A percentile compares a stretch with the other conserved stretches of the same genome.
phyloP scores from a whole-genome alignment of 75 land plant species.

The Cupressus sempervirens region DNA sequence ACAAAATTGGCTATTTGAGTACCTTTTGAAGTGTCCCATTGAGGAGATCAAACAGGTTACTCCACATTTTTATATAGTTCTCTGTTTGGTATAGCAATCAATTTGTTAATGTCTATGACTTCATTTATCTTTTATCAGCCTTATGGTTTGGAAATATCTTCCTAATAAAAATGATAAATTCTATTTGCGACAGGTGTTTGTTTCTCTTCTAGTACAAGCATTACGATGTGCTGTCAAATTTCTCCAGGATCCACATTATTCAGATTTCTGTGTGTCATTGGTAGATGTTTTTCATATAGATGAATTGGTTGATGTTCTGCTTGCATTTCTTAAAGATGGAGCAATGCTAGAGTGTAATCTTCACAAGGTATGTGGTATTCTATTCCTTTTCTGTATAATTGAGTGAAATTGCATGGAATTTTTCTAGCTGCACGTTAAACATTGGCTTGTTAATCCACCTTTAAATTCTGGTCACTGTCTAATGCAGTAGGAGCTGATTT shows the following conservation, averaged over 20 bases:
- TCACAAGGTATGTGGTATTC: constrained; percentile 12
- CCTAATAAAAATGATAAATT: not conserved
- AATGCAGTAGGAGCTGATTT: not conserved
- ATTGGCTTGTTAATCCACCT: no score
- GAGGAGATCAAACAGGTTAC: constrained; percentile 28
- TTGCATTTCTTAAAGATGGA: constrained; percentile 16
- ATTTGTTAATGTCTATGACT: not conserved
- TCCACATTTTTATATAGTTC: not conserved
- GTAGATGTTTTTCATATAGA: constrained; percentile 10
- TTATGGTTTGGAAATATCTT: not conserved
- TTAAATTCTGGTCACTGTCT: not conserved
- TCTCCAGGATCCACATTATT: constrained; percentile 12
- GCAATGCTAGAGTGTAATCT: constrained; percentile 16
- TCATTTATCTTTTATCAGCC: not conserved
- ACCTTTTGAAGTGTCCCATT: constrained; percentile 25
- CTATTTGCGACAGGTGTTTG: constrained; percentile 21
- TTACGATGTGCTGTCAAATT: constrained; percentile 19
- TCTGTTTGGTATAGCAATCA: not conserved
- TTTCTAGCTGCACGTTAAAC: not conserved
- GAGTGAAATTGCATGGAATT: not conserved
- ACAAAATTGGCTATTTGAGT: constrained; percentile 27
- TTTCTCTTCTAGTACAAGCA: constrained; percentile 25
- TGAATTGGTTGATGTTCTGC: constrained; percentile 18
- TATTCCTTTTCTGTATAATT: not conserved
- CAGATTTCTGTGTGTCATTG: constrained; percentile 2